Base-by-base conservation (phyloP, 305 asterid genomes). In the Ajuga reptans region DNA sequence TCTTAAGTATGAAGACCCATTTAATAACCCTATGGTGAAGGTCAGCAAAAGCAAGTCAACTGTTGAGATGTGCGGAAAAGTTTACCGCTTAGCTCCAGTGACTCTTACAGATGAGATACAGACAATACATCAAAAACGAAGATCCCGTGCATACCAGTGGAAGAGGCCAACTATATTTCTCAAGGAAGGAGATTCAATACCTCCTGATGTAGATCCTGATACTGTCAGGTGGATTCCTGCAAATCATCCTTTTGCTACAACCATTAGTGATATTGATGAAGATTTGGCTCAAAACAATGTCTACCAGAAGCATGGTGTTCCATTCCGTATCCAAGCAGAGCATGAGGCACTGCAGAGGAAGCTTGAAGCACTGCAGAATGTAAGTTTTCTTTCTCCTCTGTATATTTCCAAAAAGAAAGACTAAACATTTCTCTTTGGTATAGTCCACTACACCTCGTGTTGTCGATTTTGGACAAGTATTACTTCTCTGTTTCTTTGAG, bases 141-240 rank as follows among this genome's bases (percentile, higher is more conserved):
- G 97, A 76, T 93, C 97, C 18, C 97, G 91, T 63, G 99, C 99
- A 7, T 90, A 93, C 78, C 94, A 93, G 78, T 93, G 99, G 99
- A 93, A 89, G 82, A 87, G 97, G 75, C 99, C 99, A 11, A 84
- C 94, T 63, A 72, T 86, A 24, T 93, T 93, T 75, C 96, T 93
- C 29, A 93, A 74, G 78, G 98, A 93, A 85, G 98, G 98, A 15
- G 98, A 93, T 8, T 82, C 92, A 8, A 69, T 89, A 71, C 98
- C 98, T 55, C 87, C 95, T 41, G 99, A 89, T 81, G 96, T 93
- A 69, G 99, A 93, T 84, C 99, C 96, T n/a, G 95, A 93, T 64
- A 82, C 96, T 9, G 82, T 93, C 60, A 84, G 99, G 78, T 93
- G 99, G 99, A 93, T 93, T 74, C 99, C 99, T 49, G 90, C 99